Evolutionary conservation across 441 rosid genomes (phyloP).

Genomic region (Populus hybrid): DNA sequence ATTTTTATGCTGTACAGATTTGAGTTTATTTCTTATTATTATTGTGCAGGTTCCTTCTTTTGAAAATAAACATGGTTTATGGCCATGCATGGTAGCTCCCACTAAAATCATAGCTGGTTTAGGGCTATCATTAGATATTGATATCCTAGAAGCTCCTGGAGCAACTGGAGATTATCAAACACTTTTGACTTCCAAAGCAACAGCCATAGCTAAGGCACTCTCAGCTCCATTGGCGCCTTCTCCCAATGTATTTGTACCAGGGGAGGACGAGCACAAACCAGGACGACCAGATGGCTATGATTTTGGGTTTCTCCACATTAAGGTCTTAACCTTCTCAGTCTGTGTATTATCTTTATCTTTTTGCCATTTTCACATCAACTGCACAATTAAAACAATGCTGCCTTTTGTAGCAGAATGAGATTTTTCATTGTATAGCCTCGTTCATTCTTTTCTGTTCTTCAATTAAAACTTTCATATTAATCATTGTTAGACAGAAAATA

Average conservation of each 20-base stretch:
- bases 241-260: conserved; percentile 79
- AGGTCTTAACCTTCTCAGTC: conserved; percentile 39
- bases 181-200: conserved; percentile 76
- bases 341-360: conserved; percentile 1
- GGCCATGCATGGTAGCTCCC: conserved; percentile 99
- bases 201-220: conserved; percentile 77
- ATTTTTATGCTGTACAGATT: background rate
- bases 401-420: background rate
- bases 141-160: conserved; percentile 77
- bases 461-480: background rate
- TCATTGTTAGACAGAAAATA: background rate
- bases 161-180: conserved; percentile 93
- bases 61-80: conserved; percentile 67
- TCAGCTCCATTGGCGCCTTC: conserved; percentile 60
- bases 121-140: conserved; percentile 90
- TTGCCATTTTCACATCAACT: background rate
- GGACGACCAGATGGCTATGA: conserved; percentile 83
- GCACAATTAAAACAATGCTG: background rate
- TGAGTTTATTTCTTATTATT: background rate
- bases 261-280: conserved; percentile 69
- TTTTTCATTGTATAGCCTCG: background rate
- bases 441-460: background rate
- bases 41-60: conserved; percentile 68
- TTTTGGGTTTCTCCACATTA: conserved; percentile 86
- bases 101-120: conserved; percentile 96